Percentiles rank a stretch among this genome's conserved stretches.
These are phyloP conservation scores for Chrysanthemum lavandulifolium DNA, from an alignment of 129 eudicot species.

Conservation along the genomic window DNA sequence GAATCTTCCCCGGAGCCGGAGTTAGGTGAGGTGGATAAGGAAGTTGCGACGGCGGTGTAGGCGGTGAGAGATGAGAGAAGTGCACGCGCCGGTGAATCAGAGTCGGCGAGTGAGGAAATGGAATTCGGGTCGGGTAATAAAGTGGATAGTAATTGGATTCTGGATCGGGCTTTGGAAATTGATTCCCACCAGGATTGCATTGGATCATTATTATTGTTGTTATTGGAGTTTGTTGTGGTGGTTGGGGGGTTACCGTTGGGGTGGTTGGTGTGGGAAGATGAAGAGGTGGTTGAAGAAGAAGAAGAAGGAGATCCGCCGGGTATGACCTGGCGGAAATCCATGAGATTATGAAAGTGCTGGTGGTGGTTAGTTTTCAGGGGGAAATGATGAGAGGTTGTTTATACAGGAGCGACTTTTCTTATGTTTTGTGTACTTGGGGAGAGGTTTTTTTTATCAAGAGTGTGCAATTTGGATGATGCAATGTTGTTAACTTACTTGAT, in stretches of 20 bases:
- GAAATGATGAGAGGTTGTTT: too few species aligned
- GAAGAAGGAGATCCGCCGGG: slow-evolving; percentile 65
- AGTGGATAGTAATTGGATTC: slow-evolving; percentile 67
- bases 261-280: slow-evolving; percentile 33
- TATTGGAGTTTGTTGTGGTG: slow-evolving; percentile 25
- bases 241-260: slow-evolving; percentile 25
- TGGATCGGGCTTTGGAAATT: slow-evolving; percentile 84
- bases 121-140: slow-evolving; percentile 49
- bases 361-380: too few species aligned
- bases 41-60: slow-evolving; percentile 54
- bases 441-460: too few species aligned
- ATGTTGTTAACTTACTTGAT: too few species aligned
- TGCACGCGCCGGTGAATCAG: slow-evolving; percentile 85
- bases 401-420: too few species aligned
- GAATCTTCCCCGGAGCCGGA: slow-evolving; percentile 83
- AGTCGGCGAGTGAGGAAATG: slow-evolving; percentile 76
- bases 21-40: slow-evolving; percentile 49
- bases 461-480: too few species aligned
- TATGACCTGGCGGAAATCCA: slow-evolving; percentile 45
- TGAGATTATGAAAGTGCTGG: too few species aligned
- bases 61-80: slow-evolving; percentile 69
- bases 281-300: slow-evolving; percentile 57
- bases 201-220: slow-evolving; percentile 48
- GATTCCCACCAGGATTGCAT: slow-evolving; percentile 99
- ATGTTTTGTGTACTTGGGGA: too few species aligned